Percentiles rank a stretch among this genome's conserved stretches.
Evolutionary conservation across 768 basidiomycete genomes (phyloP).

Genomic region (Pleurotus tuber-regium): DNA sequence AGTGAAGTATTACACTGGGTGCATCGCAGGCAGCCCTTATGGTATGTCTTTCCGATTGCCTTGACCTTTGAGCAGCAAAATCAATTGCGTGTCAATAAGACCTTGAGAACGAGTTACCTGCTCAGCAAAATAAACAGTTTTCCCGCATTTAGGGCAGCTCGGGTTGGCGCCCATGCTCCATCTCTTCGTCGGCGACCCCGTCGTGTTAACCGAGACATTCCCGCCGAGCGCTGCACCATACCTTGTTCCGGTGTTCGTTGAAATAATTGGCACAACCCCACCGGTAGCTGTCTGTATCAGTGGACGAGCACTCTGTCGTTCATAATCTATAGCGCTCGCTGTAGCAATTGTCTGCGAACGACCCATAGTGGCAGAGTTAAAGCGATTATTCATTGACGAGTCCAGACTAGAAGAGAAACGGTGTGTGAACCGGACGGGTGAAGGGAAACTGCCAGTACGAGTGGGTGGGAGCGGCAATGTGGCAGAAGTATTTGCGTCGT

Average conservation of each 20-base stretch:
- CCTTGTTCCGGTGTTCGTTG: constrained; percentile 59
- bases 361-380: constrained; percentile 10
- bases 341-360: constrained; percentile 14
- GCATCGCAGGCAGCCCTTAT: constrained; percentile 77
- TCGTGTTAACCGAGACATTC: constrained; percentile 26
- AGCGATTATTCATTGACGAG: constrained; percentile 7
- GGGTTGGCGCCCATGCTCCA: constrained; percentile 58
- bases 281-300: constrained; percentile 22
- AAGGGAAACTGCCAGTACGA: not conserved
- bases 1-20: constrained; percentile 63
- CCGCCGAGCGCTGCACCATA: constrained; percentile 58
- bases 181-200: constrained; percentile 37
- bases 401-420: constrained; percentile 6
- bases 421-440: constrained; percentile 1
- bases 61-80: constrained; percentile 67
- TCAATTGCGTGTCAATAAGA: no score
- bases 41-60: constrained; percentile 78
- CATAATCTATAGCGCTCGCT: constrained; percentile 14
- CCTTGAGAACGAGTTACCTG: no score
- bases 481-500: not conserved
- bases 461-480: not conserved
- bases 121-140: constrained; percentile 85
- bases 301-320: constrained; percentile 21
- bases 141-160: constrained; percentile 63
- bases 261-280: constrained; percentile 28